A percentile compares a stretch with the other conserved stretches of the same genome.
phyloP scores from a whole-genome alignment of 2,329 filamentous ascomycete genomes.

The Alternaria tenuissima region DNA sequence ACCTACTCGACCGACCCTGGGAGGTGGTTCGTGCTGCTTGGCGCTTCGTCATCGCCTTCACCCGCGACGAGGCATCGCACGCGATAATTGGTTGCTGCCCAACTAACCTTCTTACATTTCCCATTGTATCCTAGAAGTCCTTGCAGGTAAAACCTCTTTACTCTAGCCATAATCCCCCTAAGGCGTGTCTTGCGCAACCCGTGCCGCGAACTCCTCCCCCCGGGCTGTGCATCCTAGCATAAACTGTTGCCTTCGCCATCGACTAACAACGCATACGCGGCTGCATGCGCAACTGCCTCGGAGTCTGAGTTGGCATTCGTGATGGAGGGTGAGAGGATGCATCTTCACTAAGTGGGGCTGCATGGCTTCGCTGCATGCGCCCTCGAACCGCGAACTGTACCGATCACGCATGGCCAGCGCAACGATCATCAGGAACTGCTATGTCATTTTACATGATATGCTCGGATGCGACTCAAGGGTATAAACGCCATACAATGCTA shows the following conservation, averaged over 20 bases:
- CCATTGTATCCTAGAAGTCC: background rate
- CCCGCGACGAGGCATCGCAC: conserved; percentile 11
- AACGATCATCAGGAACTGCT: conserved; percentile 41
- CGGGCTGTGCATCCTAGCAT: conserved; percentile 9
- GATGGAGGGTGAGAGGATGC: conserved; percentile 27
- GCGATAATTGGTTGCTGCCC: background rate
- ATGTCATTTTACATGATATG: conserved; percentile 45
- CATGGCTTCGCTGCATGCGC: conserved; percentile 20
- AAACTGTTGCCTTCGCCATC: conserved; percentile 29
- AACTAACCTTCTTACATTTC: conserved; percentile 2
- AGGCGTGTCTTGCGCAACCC: background rate
- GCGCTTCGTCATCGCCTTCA: conserved; percentile 40
- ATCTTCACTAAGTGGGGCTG: conserved; percentile 27
- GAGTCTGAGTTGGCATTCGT: conserved; percentile 36
- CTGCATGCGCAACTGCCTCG: conserved; percentile 42
- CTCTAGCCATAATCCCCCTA: background rate
- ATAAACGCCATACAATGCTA: conserved; percentile 49
- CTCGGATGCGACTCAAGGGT: conserved; percentile 30
- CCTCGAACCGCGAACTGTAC: conserved; percentile 29
- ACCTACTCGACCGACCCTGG: conserved; percentile 18
- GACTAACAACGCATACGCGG: conserved; percentile 45
- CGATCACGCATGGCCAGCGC: conserved; percentile 46
- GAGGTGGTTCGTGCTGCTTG: conserved; percentile 30
- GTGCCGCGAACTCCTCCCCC: conserved; percentile 7
- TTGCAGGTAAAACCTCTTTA: background rate